These are phyloP conservation scores for Rhodomyrtus psidioides DNA, from an alignment of 441 rosid genomes.

Conservation along the genomic window DNA sequence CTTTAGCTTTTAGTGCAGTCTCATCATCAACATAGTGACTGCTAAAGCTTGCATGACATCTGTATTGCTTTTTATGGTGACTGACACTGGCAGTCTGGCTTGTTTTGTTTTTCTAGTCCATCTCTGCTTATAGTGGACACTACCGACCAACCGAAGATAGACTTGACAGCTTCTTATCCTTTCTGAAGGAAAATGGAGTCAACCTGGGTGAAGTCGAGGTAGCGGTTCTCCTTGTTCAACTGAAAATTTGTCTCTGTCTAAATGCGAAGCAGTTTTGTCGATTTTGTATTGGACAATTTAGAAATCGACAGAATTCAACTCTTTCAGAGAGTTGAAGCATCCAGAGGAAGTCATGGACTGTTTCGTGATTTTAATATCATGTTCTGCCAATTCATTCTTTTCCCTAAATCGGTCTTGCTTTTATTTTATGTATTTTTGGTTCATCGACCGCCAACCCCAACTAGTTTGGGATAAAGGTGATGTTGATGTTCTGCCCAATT, in stretches of 20 bases:
- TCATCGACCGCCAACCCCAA: too few species aligned
- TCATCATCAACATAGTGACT: neutral
- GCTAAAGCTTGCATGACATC: neutral
- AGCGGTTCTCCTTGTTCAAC: conserved; percentile 4
- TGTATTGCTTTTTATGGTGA: neutral
- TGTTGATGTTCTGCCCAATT: neutral
- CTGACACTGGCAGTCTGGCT: conserved; percentile 8
- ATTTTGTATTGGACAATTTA: neutral
- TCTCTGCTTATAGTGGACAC: conserved; percentile 92
- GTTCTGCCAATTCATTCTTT: neutral
- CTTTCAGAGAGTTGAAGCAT: neutral
- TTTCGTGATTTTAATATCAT: neutral
- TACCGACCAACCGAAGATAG: conserved; percentile 77
- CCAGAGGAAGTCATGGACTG: neutral
- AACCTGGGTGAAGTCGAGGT: conserved; percentile 63
- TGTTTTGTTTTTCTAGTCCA: conserved; percentile 34
- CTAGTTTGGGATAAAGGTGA: too few species aligned
- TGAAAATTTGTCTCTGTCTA: neutral
- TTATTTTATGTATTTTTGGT: too few species aligned
- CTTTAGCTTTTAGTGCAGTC: neutral
- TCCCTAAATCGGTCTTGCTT: too few species aligned
- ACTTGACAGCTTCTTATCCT: conserved; percentile 43
- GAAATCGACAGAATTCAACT: neutral
- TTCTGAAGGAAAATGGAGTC: conserved; percentile 64
- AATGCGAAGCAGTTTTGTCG: neutral